These are phyloP conservation scores for Passalora sequoiae DNA, from an alignment of 2,329 filamentous ascomycete species.

Conservation along the genomic window DNA sequence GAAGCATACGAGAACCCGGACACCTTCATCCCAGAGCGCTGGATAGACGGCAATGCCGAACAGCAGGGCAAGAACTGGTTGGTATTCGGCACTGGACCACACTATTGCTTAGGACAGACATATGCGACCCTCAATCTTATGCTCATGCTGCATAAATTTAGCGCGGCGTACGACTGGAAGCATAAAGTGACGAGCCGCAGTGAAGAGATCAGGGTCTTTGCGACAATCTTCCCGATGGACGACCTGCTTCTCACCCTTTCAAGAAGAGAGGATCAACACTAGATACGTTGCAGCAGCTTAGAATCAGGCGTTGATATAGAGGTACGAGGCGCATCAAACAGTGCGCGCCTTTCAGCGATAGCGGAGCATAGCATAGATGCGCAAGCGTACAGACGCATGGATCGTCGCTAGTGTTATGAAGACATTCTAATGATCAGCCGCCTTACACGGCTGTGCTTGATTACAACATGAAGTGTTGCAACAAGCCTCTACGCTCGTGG, in stretches of 20 bases:
- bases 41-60: conserved; percentile 85
- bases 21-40: conserved; percentile 78
- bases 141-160: conserved; percentile 44
- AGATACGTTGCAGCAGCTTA: too few species aligned
- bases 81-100: conserved; percentile 90
- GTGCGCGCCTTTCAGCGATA: too few species aligned
- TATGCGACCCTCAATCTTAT: conserved; percentile 88
- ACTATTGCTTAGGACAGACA: conserved; percentile 92
- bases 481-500: too few species aligned
- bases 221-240: conserved; percentile 91
- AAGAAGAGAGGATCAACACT: conserved; percentile 13
- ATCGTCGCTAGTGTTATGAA: too few species aligned
- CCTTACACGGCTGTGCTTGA: too few species aligned
- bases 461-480: too few species aligned
- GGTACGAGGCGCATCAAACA: too few species aligned
- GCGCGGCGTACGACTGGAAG: conserved; percentile 62
- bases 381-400: too few species aligned
- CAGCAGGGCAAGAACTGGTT: conserved; percentile 93
- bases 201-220: conserved; percentile 97
- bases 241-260: conserved; percentile 26
- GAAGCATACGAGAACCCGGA: conserved; percentile 90
- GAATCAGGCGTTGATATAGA: too few species aligned
- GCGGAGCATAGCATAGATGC: too few species aligned
- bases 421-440: too few species aligned
- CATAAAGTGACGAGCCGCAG: conserved; percentile 78